phyloP scores from a whole-genome alignment of 2,329 filamentous ascomycete genomes.

The Stagonosporopsis vannaccii region DNA sequence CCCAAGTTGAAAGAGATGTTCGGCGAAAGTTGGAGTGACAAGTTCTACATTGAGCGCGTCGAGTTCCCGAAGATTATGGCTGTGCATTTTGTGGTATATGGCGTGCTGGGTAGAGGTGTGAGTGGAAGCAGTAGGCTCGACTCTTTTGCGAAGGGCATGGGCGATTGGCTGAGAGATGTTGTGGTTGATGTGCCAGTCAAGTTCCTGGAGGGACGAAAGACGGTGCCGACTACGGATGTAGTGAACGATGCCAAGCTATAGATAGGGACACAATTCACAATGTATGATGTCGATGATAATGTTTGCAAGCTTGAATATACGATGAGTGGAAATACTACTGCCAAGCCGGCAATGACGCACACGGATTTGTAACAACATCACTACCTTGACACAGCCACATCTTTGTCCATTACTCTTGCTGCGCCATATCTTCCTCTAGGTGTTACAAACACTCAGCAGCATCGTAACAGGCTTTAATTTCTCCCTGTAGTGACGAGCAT shows the following conservation, averaged over 20 bases:
- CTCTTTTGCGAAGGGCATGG: conserved; percentile 61
- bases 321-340: neutral
- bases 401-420: neutral
- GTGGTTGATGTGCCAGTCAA: conserved; percentile 52
- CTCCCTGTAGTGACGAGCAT: neutral
- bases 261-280: neutral
- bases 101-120: conserved; percentile 50
- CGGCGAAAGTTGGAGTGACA: conserved; percentile 34
- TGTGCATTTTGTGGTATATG: conserved; percentile 50
- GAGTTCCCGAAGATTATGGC: conserved; percentile 43
- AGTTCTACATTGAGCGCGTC: conserved; percentile 38
- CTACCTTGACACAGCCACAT: conserved; percentile 8
- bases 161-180: conserved; percentile 58
- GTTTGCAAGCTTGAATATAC: neutral
- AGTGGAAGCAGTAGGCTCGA: conserved; percentile 59
- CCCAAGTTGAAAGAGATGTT: conserved; percentile 38
- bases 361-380: neutral
- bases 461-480: neutral
- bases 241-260: neutral
- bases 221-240: neutral
- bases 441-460: neutral
- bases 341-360: conserved; percentile 14
- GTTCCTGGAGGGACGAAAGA: conserved; percentile 33
- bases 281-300: neutral
- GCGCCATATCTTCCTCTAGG: neutral